Base-by-base conservation (phyloP, 2,329 filamentous ascomycete species). In the Penicillium psychrosexuale region DNA sequence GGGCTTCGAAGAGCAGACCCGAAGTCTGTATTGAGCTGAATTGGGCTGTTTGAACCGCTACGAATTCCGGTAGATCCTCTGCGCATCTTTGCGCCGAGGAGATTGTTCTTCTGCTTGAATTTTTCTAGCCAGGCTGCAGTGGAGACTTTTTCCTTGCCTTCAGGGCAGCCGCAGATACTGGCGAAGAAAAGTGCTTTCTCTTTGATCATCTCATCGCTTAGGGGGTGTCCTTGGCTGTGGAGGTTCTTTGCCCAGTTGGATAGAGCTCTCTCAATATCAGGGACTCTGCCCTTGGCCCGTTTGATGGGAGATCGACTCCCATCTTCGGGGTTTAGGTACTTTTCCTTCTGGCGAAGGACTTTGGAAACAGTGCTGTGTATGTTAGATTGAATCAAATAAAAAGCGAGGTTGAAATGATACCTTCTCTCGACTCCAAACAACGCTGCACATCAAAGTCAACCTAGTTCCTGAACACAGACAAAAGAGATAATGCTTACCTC, bases 381-480 rank as follows among this genome's bases (percentile, higher is more conserved):
- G 55, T 62, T 60, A 56, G 52, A 30, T 48, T 54, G 47, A 38
- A 62, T 47, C 53, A 53, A 66, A 42, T 51, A 40, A 59, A 45
- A 59, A 62, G 59, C 3, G 28, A 51, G 56, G 27, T 22, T 45
- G 33, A 27, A 46, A 43, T 44, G 47, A 51, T 86, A 97, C 94
- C 94, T 97, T 87, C 94, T 81, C 77, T 99, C 94, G 49, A 99
- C 94, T 34, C 92, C 93, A 76, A 99, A 99, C 71, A 91, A 86
- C 56, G 87, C 88, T 89, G 64, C 33, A 42, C 36, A 51, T 39
- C 5, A 28, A 27, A 22, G 51, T 69, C 51, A 73, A 63, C 50
- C 50, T 36, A 47, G 27, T 43, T 36, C 39, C 27, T 33, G 13
- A 33, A 22, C 44, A 15, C 19, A 28, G 34, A 38, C 28, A 19